Percentiles rank a stretch among this genome's conserved stretches.
Evolutionary conservation across 306 rosid species (phyloP).

Genomic region (Fragaria nilgerrensis): DNA sequence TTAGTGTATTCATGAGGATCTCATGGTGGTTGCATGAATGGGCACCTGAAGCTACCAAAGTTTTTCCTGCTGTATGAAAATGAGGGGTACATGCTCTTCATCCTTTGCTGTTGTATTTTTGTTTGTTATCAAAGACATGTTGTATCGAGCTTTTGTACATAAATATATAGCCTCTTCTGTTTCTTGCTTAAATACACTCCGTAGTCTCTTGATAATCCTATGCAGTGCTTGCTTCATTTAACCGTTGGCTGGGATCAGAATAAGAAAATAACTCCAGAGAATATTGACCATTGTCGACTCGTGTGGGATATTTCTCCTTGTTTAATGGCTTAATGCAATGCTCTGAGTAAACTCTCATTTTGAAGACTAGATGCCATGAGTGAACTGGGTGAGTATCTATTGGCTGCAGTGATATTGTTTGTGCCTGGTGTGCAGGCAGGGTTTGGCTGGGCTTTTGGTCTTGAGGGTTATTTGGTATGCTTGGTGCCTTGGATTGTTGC

Average conservation of each 20-base stretch:
- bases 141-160: constrained; percentile 43
- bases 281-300: no score
- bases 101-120: background rate
- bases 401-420: no score
- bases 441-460: no score
- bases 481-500: no score
- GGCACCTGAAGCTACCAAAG: constrained; percentile 34
- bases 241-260: background rate
- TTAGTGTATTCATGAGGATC: constrained; percentile 37
- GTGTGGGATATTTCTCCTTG: no score
- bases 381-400: no score
- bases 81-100: constrained; percentile 14
- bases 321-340: no score
- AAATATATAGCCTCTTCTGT: constrained; percentile 32
- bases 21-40: constrained; percentile 40
- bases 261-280: no score
- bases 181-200: constrained; percentile 32
- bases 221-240: background rate
- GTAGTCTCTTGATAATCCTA: background rate
- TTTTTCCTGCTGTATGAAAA: constrained; percentile 32
- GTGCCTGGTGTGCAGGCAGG: no score
- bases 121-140: constrained; percentile 15
- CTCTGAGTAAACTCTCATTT: no score
- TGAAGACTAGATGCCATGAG: no score
- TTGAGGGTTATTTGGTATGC: no score